Percentiles rank a stretch among this genome's conserved stretches.
Evolutionary conservation across 2,329 filamentous ascomycete species (phyloP).

Genomic region (Dothideomycetes sp.): DNA sequence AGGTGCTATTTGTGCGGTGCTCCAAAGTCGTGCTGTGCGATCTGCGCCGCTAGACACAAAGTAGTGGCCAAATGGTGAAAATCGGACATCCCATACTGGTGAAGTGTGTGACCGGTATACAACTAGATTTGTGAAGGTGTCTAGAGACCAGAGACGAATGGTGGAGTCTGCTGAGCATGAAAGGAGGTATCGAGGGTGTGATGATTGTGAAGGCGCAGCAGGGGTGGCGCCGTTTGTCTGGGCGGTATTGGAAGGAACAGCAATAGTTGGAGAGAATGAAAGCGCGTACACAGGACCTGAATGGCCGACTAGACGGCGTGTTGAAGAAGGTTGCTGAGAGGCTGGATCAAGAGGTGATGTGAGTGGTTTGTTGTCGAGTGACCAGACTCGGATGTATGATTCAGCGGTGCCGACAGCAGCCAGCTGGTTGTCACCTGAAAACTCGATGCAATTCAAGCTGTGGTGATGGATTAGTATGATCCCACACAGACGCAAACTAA

Average conservation of each 20-base stretch:
- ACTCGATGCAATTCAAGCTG: constrained; percentile 86
- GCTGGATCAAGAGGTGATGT: constrained; percentile 52
- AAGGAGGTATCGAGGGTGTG: constrained; percentile 55
- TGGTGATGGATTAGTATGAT: constrained; percentile 13
- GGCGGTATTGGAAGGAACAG: constrained; percentile 27
- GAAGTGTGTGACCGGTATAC: constrained; percentile 89
- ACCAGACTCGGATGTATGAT: constrained; percentile 93
- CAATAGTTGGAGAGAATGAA: constrained; percentile 68
- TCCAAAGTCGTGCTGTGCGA: constrained; percentile 82
- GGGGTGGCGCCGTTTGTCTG: constrained; percentile 24
- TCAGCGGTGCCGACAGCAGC: constrained; percentile 84
- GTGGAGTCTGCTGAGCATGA: constrained; percentile 82
- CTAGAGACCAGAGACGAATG: constrained; percentile 84
- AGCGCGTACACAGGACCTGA: constrained; percentile 81
- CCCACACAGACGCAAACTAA: neutral
- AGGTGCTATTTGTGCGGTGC: constrained; percentile 82
- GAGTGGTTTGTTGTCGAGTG: constrained; percentile 73
- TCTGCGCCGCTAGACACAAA: constrained; percentile 83
- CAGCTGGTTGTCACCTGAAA: constrained; percentile 80
- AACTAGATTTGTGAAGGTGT: constrained; percentile 84
- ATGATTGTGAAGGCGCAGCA: constrained; percentile 35
- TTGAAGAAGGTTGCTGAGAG: constrained; percentile 52
- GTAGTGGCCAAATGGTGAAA: constrained; percentile 92
- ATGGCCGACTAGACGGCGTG: constrained; percentile 72
- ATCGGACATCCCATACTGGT: constrained; percentile 77